Evolutionary conservation across 805 yeast species (phyloP), one percentile per base, ranked within the genome.

Genomic region (Hanseniaspora lachancei): DNA sequence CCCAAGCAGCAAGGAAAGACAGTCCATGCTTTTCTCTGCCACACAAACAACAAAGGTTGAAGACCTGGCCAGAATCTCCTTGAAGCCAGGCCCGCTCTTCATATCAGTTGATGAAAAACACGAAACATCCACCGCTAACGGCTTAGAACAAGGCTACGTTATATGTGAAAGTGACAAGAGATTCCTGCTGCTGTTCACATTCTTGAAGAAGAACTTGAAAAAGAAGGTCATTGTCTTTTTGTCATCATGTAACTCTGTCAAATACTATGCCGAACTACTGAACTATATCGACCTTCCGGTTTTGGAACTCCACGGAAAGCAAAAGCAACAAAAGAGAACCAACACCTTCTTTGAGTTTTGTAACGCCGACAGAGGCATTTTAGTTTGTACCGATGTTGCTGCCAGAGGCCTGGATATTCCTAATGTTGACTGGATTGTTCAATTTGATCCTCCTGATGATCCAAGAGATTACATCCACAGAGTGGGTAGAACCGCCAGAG

Each of bases 401-500:
- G 98, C 99, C 23, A 83, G 99, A 77, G 99, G 99, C 24, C 79
- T 93, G 62, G 99, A 93, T 74, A 93, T 93, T 63, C 99, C 99
- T 54, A 84, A 95, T 32, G 98, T 93, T 55, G 98, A 95, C 74
- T 93, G 98, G 98, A 93, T 93, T 66, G 85, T 93, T 61, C 98
- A 93, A 75, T 93, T 88, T 66, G 99, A 93, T 70, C 98, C 98
- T 56, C 98, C 98, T 69, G 98, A 93, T 83, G 98, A 93, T 73
- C 98, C 98, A 71, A 82, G 97, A 73, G 97, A 93, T 72, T 93
- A 93, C 70, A 93, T 93, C 62, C 99, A 93, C 74, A 82, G 99
- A 71, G 98, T 93, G 39, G 99, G 99, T 62, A 84, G 99, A 76
- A 93, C 99, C 29, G 99, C 98, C 39, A 84, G 98, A 75, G 95